A percentile compares a stretch with the other conserved stretches of the same genome.
Conservation (phyloP, 176 grass and related monocot genomes). For the Raddia distichophylla region DNA sequence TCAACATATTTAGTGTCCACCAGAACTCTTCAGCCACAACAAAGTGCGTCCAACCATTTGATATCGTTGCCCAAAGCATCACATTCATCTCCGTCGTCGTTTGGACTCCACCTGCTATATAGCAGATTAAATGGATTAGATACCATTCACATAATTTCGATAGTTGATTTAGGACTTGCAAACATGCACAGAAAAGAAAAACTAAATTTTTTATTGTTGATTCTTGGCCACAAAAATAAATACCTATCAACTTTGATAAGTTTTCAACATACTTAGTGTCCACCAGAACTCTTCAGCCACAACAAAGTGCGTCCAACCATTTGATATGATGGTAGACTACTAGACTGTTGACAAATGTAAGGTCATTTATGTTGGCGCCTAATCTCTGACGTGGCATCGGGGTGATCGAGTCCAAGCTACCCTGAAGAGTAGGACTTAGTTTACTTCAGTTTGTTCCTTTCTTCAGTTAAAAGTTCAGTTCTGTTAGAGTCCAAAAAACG, state of each 20-base stretch:
- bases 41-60: neutral
- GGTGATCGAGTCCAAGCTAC: no score
- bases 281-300: neutral
- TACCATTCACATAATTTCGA: neutral
- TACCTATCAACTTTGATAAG: neutral
- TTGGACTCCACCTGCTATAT: slow-evolving; percentile 64
- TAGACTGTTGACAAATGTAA: neutral
- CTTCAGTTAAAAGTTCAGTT: no score
- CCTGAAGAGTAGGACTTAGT: no score
- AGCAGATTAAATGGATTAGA: slow-evolving; percentile 2
- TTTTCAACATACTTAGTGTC: neutral
- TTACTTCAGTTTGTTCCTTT: no score
- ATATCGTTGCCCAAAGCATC: neutral
- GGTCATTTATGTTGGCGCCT: neutral
- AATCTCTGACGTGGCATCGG: no score
- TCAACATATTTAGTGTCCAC: neutral
- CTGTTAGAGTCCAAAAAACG: no score
- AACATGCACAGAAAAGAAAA: neutral
- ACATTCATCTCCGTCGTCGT: slow-evolving; percentile 71
- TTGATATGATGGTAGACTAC: neutral
- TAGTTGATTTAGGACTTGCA: neutral
- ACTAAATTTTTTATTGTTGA: neutral
- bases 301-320: neutral
- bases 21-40: neutral
- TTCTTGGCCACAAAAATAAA: no score